A percentile compares a stretch with the other conserved stretches of the same genome.
These are phyloP conservation scores for Tanacetum coccineum DNA, from an alignment of 129 eudicot genomes.

Conservation along the genomic window DNA sequence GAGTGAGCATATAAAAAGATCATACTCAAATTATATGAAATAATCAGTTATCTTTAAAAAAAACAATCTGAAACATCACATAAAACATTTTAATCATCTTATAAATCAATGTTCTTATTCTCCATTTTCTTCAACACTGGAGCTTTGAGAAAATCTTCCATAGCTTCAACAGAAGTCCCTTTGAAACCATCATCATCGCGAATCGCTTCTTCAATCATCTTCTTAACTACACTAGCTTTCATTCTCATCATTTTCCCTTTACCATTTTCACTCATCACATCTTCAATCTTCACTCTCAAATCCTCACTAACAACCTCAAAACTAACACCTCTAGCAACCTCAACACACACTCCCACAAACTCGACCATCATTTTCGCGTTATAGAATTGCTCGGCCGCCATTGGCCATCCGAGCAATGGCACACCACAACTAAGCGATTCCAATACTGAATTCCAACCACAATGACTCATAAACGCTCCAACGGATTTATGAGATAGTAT, in stretches of 20 bases:
- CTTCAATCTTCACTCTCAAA: conserved; percentile 47
- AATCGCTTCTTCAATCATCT: conserved; percentile 30
- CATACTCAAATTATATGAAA: too few species aligned
- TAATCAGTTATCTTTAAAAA: neutral
- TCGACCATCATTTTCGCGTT: conserved; percentile 52
- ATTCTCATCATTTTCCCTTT: conserved; percentile 39
- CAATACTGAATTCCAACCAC: conserved; percentile 68
- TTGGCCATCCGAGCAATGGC: conserved; percentile 62
- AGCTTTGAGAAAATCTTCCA: conserved; percentile 49
- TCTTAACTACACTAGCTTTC: conserved; percentile 39
- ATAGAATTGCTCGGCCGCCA: conserved; percentile 51
- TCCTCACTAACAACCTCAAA: conserved; percentile 49
- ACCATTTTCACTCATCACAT: too few species aligned
- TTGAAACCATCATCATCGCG: conserved; percentile 30
- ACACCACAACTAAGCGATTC: conserved; percentile 51
- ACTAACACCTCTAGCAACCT: conserved; percentile 49
- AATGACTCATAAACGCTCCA: conserved; percentile 50
- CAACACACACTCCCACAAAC: conserved; percentile 47
- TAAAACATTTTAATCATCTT: conserved; percentile 4
- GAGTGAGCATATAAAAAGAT: too few species aligned
- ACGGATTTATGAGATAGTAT: conserved; percentile 43
- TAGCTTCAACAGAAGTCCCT: conserved; percentile 59
- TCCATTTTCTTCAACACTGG: conserved; percentile 27
- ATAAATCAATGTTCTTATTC: neutral
- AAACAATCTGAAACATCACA: neutral